Percentiles rank a stretch among this genome's conserved stretches.
These are phyloP conservation scores for Inosperma sp. DNA, from an alignment of 768 basidiomycete genomes.

Conservation along the genomic window DNA sequence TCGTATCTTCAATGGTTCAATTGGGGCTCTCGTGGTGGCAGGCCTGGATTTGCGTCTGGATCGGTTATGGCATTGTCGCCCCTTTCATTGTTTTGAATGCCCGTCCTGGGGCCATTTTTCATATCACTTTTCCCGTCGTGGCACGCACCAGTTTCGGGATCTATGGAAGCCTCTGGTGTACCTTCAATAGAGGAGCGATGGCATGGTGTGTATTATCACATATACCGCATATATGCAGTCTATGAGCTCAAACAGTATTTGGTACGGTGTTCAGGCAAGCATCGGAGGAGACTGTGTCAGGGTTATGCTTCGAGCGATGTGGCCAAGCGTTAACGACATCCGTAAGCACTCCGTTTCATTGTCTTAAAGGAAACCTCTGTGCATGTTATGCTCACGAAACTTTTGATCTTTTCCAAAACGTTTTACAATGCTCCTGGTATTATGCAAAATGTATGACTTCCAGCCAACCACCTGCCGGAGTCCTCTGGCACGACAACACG, in stretches of 20 bases:
- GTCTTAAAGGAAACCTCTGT: neutral
- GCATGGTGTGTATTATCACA: slow-evolving; percentile 47
- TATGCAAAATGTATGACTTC: slow-evolving; percentile 6
- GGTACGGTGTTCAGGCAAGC: slow-evolving; percentile 78
- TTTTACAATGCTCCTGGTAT: neutral
- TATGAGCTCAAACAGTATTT: slow-evolving; percentile 40
- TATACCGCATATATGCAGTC: neutral
- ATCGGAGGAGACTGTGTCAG: slow-evolving; percentile 78
- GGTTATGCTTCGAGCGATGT: slow-evolving; percentile 71
- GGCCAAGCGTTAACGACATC: slow-evolving; percentile 65
- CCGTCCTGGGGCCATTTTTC: slow-evolving; percentile 70
- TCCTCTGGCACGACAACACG: slow-evolving; percentile 72
- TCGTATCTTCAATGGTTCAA: slow-evolving; percentile 70
- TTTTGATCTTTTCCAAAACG: slow-evolving; percentile 5
- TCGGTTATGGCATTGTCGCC: slow-evolving; percentile 55
- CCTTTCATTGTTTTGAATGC: slow-evolving; percentile 76
- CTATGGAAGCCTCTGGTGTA: slow-evolving; percentile 75
- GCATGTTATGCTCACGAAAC: slow-evolving; percentile 11
- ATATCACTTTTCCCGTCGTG: slow-evolving; percentile 74
- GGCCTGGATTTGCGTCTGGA: slow-evolving; percentile 77
- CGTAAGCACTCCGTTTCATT: slow-evolving; percentile 36
- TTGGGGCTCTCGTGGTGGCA: slow-evolving; percentile 79
- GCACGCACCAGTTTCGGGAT: slow-evolving; percentile 73
- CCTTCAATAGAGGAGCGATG: slow-evolving; percentile 71
- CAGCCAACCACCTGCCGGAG: slow-evolving; percentile 68